phyloP scores from a whole-genome alignment of 2,329 filamentous ascomycete genomes.

The Lasiodiplodia gonubiensis region DNA sequence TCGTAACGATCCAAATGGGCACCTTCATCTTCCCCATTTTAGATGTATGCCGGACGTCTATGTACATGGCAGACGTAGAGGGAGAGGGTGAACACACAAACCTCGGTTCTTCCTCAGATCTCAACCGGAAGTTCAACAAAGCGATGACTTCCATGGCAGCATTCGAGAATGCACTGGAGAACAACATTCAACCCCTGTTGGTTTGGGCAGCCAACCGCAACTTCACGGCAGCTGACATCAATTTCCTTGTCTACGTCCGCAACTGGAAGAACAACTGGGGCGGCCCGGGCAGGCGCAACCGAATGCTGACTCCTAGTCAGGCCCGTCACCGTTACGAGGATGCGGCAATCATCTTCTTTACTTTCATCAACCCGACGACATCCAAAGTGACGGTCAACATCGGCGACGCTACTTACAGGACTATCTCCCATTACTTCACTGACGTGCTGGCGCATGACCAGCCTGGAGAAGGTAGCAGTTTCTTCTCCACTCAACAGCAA shows the following conservation, averaged over 20 bases:
- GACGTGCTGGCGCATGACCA: conserved; percentile 2
- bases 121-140: conserved; percentile 2
- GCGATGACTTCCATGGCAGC: conserved; percentile 57
- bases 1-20: conserved; percentile 67
- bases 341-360: conserved; percentile 66
- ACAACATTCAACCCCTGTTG: conserved; percentile 65
- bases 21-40: conserved; percentile 68
- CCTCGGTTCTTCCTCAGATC: background rate
- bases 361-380: conserved; percentile 65
- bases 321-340: conserved; percentile 58
- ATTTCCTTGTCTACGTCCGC: conserved; percentile 65
- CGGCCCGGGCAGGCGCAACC: conserved; percentile 31
- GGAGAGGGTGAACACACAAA: background rate
- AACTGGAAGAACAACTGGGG: conserved; percentile 58
- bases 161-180: conserved; percentile 65
- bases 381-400: conserved; percentile 73
- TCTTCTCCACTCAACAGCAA: conserved; percentile 9
- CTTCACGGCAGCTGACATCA: conserved; percentile 74
- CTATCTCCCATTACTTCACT: conserved; percentile 19
- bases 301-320: conserved; percentile 29
- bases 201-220: conserved; percentile 69
- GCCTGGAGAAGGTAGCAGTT: background rate
- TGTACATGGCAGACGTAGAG: conserved; percentile 24
- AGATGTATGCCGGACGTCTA: conserved; percentile 56
- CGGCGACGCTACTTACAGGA: conserved; percentile 41